Conservation (phyloP, 768 basidiomycete genomes). For the Sistotremastrum niveocremeum region DNA sequence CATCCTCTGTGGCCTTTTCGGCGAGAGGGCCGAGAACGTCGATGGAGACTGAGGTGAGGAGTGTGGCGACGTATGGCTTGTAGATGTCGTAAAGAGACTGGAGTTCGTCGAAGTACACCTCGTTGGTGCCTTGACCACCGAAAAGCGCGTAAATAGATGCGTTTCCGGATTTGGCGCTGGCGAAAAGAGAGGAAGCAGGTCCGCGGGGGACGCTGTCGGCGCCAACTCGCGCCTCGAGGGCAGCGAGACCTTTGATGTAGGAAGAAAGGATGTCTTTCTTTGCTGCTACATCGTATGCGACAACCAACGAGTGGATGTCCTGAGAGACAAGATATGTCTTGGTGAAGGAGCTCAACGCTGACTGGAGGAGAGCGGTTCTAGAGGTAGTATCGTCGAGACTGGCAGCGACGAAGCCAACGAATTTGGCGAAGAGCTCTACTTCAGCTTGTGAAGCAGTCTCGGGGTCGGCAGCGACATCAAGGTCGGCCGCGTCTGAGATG, state of each 20-base stretch:
- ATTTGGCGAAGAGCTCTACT: constrained; percentile 69
- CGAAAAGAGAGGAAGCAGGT: constrained; percentile 55
- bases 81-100: constrained; percentile 87
- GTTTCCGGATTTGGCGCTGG: constrained; percentile 43
- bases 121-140: constrained; percentile 96
- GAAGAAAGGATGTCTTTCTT: constrained; percentile 65
- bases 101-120: constrained; percentile 95
- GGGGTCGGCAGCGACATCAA: constrained; percentile 27
- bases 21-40: constrained; percentile 63
- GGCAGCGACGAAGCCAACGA: constrained; percentile 63
- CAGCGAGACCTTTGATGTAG: constrained; percentile 66
- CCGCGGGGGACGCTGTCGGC: constrained; percentile 40
- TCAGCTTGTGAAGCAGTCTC: constrained; percentile 50
- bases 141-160: constrained; percentile 85
- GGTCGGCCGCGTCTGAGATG: constrained; percentile 41
- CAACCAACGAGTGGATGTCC: constrained; percentile 75
- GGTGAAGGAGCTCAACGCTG: constrained; percentile 68
- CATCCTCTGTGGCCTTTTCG: constrained; percentile 33
- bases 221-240: constrained; percentile 44
- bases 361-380: constrained; percentile 53
- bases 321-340: constrained; percentile 51
- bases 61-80: constrained; percentile 66
- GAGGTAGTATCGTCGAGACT: constrained; percentile 40
- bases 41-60: constrained; percentile 49
- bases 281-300: constrained; percentile 58